Percentiles rank a stretch among this genome's conserved stretches.
phyloP scores from a whole-genome alignment of 192 early-diverging fungal genomes.

The Haplosporangium gracile region DNA sequence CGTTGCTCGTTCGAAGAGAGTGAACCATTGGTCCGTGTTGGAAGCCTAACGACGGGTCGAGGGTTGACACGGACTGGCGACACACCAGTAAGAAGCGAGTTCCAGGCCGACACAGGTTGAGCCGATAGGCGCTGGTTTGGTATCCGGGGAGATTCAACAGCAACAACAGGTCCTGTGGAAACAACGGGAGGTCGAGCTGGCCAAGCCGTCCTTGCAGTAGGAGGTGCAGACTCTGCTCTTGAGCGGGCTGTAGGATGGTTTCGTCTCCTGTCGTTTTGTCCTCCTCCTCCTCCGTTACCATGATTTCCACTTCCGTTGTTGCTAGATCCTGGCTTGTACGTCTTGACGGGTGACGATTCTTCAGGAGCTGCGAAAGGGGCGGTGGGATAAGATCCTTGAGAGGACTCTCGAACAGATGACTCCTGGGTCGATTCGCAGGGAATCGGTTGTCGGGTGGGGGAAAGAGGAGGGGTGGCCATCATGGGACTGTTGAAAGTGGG shows the following conservation, averaged over 20 bases:
- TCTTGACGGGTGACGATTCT: not conserved
- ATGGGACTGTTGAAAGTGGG: slow-evolving; percentile 3
- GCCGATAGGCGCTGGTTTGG: not conserved
- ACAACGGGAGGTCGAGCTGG: not conserved
- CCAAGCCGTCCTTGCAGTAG: slow-evolving; percentile 4
- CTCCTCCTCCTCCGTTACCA: slow-evolving; percentile 7
- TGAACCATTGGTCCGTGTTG: not conserved
- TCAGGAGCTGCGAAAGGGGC: not conserved
- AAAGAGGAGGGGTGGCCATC: slow-evolving; percentile 49
- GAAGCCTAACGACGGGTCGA: not conserved
- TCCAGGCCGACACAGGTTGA: slow-evolving; percentile 23
- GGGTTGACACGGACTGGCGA: slow-evolving; percentile 35
- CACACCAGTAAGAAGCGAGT: slow-evolving; percentile 27
- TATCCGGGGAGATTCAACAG: slow-evolving; percentile 1
- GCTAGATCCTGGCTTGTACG: not conserved
- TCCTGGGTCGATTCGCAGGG: not conserved
- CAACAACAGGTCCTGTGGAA: not conserved
- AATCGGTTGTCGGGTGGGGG: slow-evolving; percentile 11
- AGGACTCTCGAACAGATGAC: slow-evolving; percentile 14
- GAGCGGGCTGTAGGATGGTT: not conserved
- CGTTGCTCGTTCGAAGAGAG: slow-evolving; percentile 20
- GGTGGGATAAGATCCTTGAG: not conserved
- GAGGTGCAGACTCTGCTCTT: slow-evolving; percentile 38
- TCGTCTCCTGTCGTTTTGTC: not conserved
- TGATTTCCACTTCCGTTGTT: not conserved